Base-by-base conservation (phyloP, 129 eudicot species). In the Ambrosia artemisiifolia region DNA sequence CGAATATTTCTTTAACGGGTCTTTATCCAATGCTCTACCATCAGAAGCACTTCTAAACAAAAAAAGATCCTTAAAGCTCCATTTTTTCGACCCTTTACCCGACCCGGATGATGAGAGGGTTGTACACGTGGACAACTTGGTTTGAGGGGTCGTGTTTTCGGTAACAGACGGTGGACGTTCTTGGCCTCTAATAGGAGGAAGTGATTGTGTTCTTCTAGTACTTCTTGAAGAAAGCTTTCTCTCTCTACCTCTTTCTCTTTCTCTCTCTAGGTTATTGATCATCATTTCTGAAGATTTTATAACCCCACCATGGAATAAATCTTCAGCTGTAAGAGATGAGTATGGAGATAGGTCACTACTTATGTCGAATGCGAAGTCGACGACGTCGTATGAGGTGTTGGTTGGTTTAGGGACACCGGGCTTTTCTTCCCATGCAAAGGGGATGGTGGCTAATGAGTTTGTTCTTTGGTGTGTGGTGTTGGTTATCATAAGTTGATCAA, bases 1-100 rank as follows among this genome's bases (percentile, higher is more conserved):
- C 0, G 96, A 76, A 69, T 86, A 85, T 53, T 89, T 92, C 85
- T 80, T 92, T 24, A 86, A 70, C 6, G 96, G 94, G 57, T 92
- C 94, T 57, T 78, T 85, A 54, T 82, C 96, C 55, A 84, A 67
- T 11, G 96, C 88, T 40, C 96, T 77, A 8, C 98, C 98, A 30
- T 92, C 98, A 20, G 98, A 92, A 59, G 91, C 95, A 46, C 96
- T 92, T 57, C 98, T 82, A 66, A 92, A 92, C 85, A 89, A 71
- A 77, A 92, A 86, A 18, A 92, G 75, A 65, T 92, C 92, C 78
- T 73, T 87, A 35, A 92, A 71, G 14, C 83, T 85, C 98, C 98
- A 92, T 55, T 89, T 85, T 64, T 63, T 78, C 11, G 82, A 78
- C 68, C 81, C 76, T 11, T 65, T 38, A 1, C 80, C 75, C 1